phyloP scores from a whole-genome alignment of 2,329 filamentous ascomycete species.

The Diaporthe citriasiana region DNA sequence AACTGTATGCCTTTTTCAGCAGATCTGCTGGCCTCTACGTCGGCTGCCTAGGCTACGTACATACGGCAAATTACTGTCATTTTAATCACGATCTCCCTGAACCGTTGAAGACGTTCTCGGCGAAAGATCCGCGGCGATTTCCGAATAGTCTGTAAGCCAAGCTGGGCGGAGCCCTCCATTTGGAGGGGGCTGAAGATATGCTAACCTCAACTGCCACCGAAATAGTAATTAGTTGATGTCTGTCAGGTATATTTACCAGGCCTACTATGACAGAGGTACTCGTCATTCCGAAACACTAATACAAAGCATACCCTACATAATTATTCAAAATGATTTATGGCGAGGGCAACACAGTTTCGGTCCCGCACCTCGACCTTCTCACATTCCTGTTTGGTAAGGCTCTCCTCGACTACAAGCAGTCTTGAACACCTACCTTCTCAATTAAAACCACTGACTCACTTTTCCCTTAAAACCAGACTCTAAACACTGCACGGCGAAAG shows the following conservation, averaged over 20 bases:
- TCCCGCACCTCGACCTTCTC: background rate
- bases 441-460: fast-evolving
- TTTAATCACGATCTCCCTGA: background rate
- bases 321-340: constrained; percentile 4
- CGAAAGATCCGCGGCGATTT: background rate
- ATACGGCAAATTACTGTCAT: background rate
- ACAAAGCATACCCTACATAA: background rate
- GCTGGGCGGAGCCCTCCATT: background rate
- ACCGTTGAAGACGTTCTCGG: too few relatives aligned
- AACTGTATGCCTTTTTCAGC: background rate
- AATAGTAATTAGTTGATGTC: background rate
- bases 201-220: background rate
- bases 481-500: background rate
- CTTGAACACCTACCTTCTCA: fast-evolving
- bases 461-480: background rate
- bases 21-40: background rate
- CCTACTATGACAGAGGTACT: fast-evolving
- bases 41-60: background rate
- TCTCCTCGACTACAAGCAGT: background rate
- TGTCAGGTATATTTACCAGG: background rate
- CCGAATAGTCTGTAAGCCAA: background rate
- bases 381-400: background rate
- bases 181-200: background rate
- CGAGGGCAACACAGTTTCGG: background rate
- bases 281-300: background rate